These are phyloP conservation scores for Rhinocladiella similis DNA, from an alignment of 2,329 filamentous ascomycete species.

Conservation along the genomic window DNA sequence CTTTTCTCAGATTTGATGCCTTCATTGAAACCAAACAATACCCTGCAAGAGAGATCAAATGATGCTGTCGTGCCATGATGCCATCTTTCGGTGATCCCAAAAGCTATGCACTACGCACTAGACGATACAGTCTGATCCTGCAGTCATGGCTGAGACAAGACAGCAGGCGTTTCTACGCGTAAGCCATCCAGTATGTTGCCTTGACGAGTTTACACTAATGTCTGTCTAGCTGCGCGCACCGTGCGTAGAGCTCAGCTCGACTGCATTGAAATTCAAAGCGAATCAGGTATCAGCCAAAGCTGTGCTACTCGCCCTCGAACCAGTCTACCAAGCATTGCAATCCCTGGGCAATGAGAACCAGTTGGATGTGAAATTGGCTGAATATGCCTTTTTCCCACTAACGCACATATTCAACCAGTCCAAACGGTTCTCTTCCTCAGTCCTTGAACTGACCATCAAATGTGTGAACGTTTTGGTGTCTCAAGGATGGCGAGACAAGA, in stretches of 20 bases:
- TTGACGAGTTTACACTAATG: background rate
- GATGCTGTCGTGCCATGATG: too few species aligned
- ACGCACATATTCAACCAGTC: constrained; percentile 81
- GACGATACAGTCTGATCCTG: background rate
- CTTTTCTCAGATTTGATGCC: too few species aligned
- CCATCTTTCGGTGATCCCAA: too few species aligned
- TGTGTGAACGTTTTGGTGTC: constrained; percentile 73
- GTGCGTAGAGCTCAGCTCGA: constrained; percentile 60
- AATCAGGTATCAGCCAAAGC: constrained; percentile 46
- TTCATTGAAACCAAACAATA: too few species aligned
- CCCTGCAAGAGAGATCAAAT: too few species aligned
- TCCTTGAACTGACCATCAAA: constrained; percentile 72
- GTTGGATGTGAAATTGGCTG: constrained; percentile 79
- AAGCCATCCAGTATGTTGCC: constrained; percentile 3
- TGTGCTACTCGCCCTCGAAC: constrained; percentile 50
- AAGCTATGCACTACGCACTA: too few species aligned
- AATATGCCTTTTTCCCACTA: constrained; percentile 93
- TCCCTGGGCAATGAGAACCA: constrained; percentile 42
- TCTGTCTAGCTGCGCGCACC: constrained; percentile 52
- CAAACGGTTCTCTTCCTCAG: constrained; percentile 66
- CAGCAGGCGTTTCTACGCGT: constrained; percentile 46
- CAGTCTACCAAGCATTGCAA: constrained; percentile 41
- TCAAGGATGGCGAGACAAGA: constrained; percentile 73
- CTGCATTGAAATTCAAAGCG: constrained; percentile 52
- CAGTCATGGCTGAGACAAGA: constrained; percentile 38